These are phyloP conservation scores for Austroboletus festivus DNA, from an alignment of 768 basidiomycete species.

Conservation along the genomic window DNA sequence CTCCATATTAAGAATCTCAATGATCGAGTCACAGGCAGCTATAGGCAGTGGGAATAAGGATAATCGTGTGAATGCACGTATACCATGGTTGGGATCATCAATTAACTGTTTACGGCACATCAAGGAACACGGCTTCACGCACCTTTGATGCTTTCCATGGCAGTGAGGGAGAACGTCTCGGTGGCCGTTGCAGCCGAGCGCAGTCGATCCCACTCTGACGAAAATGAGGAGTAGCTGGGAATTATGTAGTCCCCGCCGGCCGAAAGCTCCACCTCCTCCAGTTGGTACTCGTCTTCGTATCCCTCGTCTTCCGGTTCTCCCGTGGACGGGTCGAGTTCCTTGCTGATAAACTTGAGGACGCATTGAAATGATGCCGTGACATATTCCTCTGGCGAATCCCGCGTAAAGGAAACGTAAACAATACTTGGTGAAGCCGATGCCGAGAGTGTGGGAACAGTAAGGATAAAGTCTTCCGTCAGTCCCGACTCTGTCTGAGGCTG, in stretches of 20 bases:
- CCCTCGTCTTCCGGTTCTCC: conserved; percentile 97
- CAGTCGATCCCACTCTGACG: conserved; percentile 93
- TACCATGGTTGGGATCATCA: conserved; percentile 19
- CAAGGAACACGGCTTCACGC: conserved; percentile 26
- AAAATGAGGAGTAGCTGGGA: conserved; percentile 91
- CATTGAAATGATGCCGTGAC: conserved; percentile 84
- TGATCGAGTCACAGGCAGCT: conserved; percentile 96
- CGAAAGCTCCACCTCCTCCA: conserved; percentile 93
- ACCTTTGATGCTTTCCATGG: conserved; percentile 95
- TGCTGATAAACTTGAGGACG: conserved; percentile 91
- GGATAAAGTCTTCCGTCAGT: conserved; percentile 92
- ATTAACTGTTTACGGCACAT: conserved; percentile 9
- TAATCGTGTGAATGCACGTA: conserved; percentile 11
- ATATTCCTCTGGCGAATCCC: conserved; percentile 74
- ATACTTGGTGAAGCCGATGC: conserved; percentile 73
- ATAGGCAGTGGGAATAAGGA: conserved; percentile 12
- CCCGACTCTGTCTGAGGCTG: conserved; percentile 70
- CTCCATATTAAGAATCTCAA: conserved; percentile 97
- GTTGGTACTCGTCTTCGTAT: conserved; percentile 98
- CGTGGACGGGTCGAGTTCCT: conserved; percentile 93
- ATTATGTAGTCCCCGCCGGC: conserved; percentile 93
- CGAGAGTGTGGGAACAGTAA: conserved; percentile 71
- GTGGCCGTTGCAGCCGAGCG: conserved; percentile 73
- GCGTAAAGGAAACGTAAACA: conserved; percentile 92
- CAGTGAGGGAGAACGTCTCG: conserved; percentile 90